Base-by-base conservation (phyloP, 495 filamentous ascomycete genomes). In the Aeminium ludgeri region DNA sequence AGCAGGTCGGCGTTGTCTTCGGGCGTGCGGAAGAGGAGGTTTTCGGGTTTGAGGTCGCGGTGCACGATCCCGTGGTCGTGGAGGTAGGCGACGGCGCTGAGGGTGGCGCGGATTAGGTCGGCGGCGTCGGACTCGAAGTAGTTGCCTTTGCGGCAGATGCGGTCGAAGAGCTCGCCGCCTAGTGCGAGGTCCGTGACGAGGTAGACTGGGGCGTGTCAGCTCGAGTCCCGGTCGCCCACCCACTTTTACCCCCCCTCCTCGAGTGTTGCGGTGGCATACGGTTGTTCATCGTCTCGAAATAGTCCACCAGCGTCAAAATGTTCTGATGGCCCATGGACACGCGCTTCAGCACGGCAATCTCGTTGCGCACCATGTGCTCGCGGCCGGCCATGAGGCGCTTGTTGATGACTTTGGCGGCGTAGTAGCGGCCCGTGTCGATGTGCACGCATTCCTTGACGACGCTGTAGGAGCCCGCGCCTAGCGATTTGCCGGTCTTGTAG, bases 401-500 rank as follows among this genome's bases (percentile, higher is more conserved):
- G 61, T 96, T 97, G 63, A 97, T 97, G 16, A 97, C 91, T 62
- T 97, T 97, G 29, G 91, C 89, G 12, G 89, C 89, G 76, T 96
- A 97, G 65, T 94, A 96, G 40, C 86, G 72, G 35, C 87, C 91
- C 1, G 91, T 96, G 49, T 96, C 89, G 52, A 96, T 95, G 59
- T 96, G 91, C 15, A 97, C 86, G 59, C 89, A 97, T 63, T 97
- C 89, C 60, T 96, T 96, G n/a, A 97, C 89, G 43, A 96, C 89
- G 34, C 86, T 95, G 64, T 97, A 97, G 32, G 83, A 91, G 43
- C 89, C 89, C 3, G 89, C 85, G 41, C 89, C 89, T 23, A 97
- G 65, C 7, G 89, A 95, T 70, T 96, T 97, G 45, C 89, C 89
- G 1, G 92, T 95, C 65, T 96, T 97, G 71, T 97, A 97, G 40